Conservation (phyloP, 108 stramenopile genomes). For the Seminavis robusta region DNA sequence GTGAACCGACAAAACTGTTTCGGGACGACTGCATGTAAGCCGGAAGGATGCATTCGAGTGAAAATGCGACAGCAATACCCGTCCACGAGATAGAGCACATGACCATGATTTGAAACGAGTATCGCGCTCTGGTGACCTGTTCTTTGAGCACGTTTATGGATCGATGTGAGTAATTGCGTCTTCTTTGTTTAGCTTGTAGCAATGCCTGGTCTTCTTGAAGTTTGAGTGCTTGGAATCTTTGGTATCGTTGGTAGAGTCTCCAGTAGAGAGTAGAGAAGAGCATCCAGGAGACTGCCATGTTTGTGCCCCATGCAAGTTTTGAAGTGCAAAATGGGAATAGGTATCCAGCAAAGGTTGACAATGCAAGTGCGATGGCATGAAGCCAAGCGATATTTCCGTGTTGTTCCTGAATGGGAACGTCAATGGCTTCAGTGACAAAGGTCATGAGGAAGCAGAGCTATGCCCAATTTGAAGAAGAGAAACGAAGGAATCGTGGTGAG, state of each 20-base stretch:
- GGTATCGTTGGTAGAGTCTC: slow-evolving; percentile 14
- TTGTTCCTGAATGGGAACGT: slow-evolving; percentile 19
- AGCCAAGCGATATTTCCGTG: slow-evolving; percentile 20
- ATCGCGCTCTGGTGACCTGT: slow-evolving; percentile 31
- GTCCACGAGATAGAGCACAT: slow-evolving; percentile 25
- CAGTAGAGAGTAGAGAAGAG: slow-evolving; percentile 42
- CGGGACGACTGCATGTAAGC: no score
- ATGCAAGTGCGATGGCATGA: slow-evolving; percentile 13
- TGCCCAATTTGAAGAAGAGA: no score
- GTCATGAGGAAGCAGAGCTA: slow-evolving; percentile 52
- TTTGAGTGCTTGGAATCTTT: no score
- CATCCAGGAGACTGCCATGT: slow-evolving; percentile 27
- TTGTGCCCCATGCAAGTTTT: slow-evolving; percentile 26
- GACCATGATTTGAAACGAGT: slow-evolving; percentile 17
- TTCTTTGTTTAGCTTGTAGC: no score
- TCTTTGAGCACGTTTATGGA: slow-evolving; percentile 37
- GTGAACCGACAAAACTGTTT: no score
- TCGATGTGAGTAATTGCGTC: slow-evolving; percentile 19
- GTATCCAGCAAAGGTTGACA: slow-evolving; percentile 41
- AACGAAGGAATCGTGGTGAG: no score
- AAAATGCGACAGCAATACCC: slow-evolving; percentile 12
- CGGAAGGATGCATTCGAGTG: slow-evolving; percentile 1
- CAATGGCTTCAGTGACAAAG: slow-evolving; percentile 32
- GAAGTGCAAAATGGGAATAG: slow-evolving; percentile 55
- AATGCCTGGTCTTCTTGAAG: no score